These are phyloP conservation scores for Sarocladium oryzae DNA, from an alignment of 2,329 filamentous ascomycete species.

Conservation along the genomic window DNA sequence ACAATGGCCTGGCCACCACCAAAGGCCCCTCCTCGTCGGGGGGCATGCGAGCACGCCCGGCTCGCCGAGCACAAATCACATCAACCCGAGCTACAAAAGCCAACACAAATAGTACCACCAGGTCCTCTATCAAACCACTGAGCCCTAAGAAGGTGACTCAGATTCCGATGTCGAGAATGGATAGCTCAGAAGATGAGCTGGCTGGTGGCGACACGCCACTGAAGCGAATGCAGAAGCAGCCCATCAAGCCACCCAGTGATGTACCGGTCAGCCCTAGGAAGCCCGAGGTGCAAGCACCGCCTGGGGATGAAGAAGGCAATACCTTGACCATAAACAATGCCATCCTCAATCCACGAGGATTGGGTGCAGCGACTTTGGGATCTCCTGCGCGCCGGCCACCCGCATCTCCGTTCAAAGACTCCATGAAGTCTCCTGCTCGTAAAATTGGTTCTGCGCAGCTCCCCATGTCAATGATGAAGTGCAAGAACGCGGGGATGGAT, in stretches of 20 bases:
- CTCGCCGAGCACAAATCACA: constrained; percentile 32
- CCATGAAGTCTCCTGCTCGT: constrained; percentile 51
- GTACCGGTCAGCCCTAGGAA: constrained; percentile 6
- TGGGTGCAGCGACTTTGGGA: constrained; percentile 32
- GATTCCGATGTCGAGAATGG: constrained; percentile 32
- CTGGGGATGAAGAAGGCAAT: constrained; percentile 12
- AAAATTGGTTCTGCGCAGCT: constrained; percentile 24
- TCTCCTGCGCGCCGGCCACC: constrained; percentile 52
- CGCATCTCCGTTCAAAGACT: constrained; percentile 46
- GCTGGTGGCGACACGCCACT: constrained; percentile 44
- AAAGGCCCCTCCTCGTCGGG: constrained; percentile 23
- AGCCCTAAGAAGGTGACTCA: constrained; percentile 61
- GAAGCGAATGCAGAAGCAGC: constrained; percentile 48
- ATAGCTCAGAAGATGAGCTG: constrained; percentile 55
- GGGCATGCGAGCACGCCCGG: constrained; percentile 35
- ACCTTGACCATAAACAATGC: constrained; percentile 21
- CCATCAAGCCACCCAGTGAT: constrained; percentile 39
- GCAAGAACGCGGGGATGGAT: constrained; percentile 11
- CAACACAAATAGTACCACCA: constrained; percentile 31
- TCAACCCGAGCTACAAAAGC: constrained; percentile 27
- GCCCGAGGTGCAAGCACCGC: constrained; percentile 8
- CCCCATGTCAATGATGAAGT: constrained; percentile 27
- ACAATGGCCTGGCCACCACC: constrained; percentile 34
- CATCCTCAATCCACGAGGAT: constrained; percentile 28
- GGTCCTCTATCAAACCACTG: constrained; percentile 31